Evolutionary conservation across 805 yeast genomes (phyloP), one percentile per base, ranked within the genome.

Genomic region (Torulaspora microellipsoides): DNA sequence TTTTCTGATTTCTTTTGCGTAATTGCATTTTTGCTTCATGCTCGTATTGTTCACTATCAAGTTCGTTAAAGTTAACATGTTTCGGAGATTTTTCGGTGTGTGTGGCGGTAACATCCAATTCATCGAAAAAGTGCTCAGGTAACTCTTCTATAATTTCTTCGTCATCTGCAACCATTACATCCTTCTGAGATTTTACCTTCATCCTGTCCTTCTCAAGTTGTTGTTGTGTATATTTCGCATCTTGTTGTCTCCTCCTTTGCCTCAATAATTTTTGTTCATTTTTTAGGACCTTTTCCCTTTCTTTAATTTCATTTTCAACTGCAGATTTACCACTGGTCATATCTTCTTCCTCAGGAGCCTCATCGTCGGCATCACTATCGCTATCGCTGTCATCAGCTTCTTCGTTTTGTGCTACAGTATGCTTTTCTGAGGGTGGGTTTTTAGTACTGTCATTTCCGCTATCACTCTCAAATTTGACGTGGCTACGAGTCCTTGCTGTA

Each of bases 341-440:
- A 8, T 62, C 61, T 38, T 72, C 78, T 50, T 75, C 80, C 44
- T 74, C 78, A 40, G 81, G 80, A 0, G 80, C 78, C 43, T 67
- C 73, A 46, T 67, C 72, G 36, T 55, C 65, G 39, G 54, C 54
- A 15, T 55, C 64, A 29, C 52, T 48, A 15, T 57, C 63, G 36
- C 60, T 54, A 11, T 55, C 60, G 17, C 43, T 43, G 9, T 39
- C 46, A 40, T 43, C 48, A 25, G 40, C 52, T 31, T 10, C 25
- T 25, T 42, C 48, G 15, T 41, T 42, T 36, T 37, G 40, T 10
- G 32, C 47, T 14, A 45, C 49, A 14, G 41, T 51, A 30, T 48
- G 48, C 12, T 40, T 40, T 35, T 23, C 29, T 12, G 29, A 39
- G 11, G 42, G 34, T 17, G 42, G 34, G n/a, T 10, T 17, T 17